phyloP scores from a whole-genome alignment of 1,284 basidiomycete genomes.

The Ustilago bromivora region DNA sequence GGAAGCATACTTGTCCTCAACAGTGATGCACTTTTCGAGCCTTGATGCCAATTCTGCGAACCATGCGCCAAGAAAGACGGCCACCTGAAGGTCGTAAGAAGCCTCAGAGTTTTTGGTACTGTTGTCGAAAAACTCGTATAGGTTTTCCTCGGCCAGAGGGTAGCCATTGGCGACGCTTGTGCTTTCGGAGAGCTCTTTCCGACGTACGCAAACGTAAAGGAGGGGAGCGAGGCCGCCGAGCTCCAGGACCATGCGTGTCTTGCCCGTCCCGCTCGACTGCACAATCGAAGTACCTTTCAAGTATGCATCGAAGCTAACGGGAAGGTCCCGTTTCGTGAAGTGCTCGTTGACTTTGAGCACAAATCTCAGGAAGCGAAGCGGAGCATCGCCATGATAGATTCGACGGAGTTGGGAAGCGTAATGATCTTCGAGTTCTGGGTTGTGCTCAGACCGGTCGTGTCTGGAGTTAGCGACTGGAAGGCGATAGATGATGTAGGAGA shows the following conservation, averaged over 20 bases:
- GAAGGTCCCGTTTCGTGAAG: background rate
- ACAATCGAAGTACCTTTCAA: slow-evolving; percentile 18
- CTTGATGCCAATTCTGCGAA: background rate
- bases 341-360: background rate
- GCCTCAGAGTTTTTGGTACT: background rate
- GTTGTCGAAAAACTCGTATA: slow-evolving; percentile 6
- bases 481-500: background rate
- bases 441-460: background rate
- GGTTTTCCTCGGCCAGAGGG: slow-evolving; percentile 10
- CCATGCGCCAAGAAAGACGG: background rate
- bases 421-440: background rate
- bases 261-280: slow-evolving; percentile 39
- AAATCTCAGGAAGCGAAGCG: slow-evolving; percentile 11
- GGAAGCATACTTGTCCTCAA: background rate
- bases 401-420: slow-evolving; percentile 4
- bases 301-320: background rate
- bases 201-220: slow-evolving; percentile 29
- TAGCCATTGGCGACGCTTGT: slow-evolving; percentile 1
- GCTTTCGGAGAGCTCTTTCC: background rate
- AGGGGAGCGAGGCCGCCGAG: slow-evolving; percentile 9
- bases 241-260: slow-evolving; percentile 27
- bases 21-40: background rate
- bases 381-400: slow-evolving; percentile 11
- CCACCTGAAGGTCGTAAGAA: slow-evolving; percentile 12
- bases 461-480: background rate